These are phyloP conservation scores for Plasmodium relictum DNA, from an alignment of 169 alveolate species.

Conservation along the genomic window DNA sequence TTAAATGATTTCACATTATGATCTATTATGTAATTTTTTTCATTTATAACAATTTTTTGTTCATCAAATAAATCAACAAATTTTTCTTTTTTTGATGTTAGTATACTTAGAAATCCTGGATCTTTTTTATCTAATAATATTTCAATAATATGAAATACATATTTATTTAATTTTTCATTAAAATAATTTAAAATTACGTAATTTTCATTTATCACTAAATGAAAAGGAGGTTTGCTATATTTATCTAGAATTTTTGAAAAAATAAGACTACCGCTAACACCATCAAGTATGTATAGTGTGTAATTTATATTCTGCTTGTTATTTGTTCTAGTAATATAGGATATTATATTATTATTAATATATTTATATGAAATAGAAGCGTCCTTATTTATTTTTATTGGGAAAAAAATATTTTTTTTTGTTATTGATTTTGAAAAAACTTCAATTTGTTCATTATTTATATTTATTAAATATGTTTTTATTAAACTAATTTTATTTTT, in stretches of 20 bases:
- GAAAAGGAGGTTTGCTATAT: constrained; percentile 55
- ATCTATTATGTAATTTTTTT: constrained; percentile 69
- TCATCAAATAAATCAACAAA: constrained; percentile 67
- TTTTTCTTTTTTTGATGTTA: constrained; percentile 66
- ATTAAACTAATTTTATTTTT: constrained; percentile 15
- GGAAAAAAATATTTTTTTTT: constrained; percentile 63
- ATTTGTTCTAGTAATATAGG: constrained; percentile 36
- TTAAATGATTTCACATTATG: constrained; percentile 65
- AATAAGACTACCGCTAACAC: constrained; percentile 51
- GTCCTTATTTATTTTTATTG: constrained; percentile 71
- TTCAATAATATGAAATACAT: constrained; percentile 47
- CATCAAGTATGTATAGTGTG: constrained; percentile 58
- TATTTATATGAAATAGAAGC: constrained; percentile 76
- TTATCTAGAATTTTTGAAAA: constrained; percentile 52
- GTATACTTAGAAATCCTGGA: constrained; percentile 64
- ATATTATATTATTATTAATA: constrained; percentile 61
- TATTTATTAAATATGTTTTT: constrained; percentile 44
- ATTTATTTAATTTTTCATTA: constrained; percentile 47
- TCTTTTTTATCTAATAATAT: constrained; percentile 60
- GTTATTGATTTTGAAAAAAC: constrained; percentile 54
- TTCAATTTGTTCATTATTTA: constrained; percentile 38
- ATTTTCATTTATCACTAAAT: constrained; percentile 69
- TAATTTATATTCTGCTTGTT: constrained; percentile 8
- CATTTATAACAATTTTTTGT: constrained; percentile 53
- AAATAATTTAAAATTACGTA: constrained; percentile 30